Conservation (phyloP, 306 rosid species). For the Luffa aegyptiaca region DNA sequence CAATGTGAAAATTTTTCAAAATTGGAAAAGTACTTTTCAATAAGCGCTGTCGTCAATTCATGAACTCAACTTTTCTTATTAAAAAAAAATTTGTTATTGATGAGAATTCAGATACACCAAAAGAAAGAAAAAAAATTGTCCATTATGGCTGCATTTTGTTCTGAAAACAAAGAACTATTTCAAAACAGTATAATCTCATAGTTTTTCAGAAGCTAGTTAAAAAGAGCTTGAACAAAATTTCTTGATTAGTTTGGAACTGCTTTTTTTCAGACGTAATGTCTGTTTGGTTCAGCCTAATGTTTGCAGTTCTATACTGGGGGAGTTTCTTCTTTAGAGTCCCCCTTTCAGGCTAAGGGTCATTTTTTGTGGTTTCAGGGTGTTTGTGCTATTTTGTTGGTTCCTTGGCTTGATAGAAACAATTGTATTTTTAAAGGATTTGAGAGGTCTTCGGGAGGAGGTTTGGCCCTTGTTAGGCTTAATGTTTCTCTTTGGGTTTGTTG, state of each 20-base stretch:
- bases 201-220: not conserved
- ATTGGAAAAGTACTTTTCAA: not conserved
- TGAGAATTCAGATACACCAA: not conserved
- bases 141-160: not conserved
- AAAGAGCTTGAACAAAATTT: not conserved
- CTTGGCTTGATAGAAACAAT: too few relatives aligned
- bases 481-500: too few relatives aligned
- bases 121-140: not conserved
- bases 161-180: not conserved
- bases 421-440: too few relatives aligned
- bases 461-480: too few relatives aligned
- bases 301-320: too few relatives aligned
- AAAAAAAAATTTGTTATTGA: not conserved
- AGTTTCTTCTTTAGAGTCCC: too few relatives aligned
- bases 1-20: not conserved
- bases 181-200: not conserved
- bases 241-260: not conserved
- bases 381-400: too few relatives aligned
- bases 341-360: too few relatives aligned
- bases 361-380: too few relatives aligned
- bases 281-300: not conserved
- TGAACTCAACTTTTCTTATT: not conserved
- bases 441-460: too few relatives aligned
- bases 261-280: too few relatives aligned
- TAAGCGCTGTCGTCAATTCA: not conserved